Evolutionary conservation across 768 basidiomycete genomes (phyloP).

Genomic region (Mycena latifolia): DNA sequence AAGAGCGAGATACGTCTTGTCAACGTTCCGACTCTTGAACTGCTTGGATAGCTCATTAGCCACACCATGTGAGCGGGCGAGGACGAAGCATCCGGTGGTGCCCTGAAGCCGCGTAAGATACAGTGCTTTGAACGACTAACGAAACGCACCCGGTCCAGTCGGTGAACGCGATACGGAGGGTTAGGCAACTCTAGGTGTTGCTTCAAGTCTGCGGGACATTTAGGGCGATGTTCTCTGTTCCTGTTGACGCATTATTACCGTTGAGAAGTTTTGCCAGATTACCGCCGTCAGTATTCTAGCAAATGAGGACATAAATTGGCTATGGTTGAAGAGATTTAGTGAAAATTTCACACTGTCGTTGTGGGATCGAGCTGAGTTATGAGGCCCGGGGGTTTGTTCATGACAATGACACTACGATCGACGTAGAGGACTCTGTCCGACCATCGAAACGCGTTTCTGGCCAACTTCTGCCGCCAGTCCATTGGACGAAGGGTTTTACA

Average conservation of each 20-base stretch:
- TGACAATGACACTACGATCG: conserved; percentile 64
- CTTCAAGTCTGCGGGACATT: conserved; percentile 40
- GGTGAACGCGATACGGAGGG: conserved; percentile 67
- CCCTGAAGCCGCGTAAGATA: conserved; percentile 47
- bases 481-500: not conserved
- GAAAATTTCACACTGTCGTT: conserved; percentile 42
- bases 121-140: not conserved
- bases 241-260: conserved; percentile 11
- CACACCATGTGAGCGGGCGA: conserved; percentile 58
- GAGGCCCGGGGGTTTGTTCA: conserved; percentile 73
- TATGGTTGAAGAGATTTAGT: conserved; percentile 51
- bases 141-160: conserved; percentile 70
- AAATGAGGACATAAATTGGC: conserved; percentile 35
- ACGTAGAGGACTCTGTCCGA: conserved; percentile 55
- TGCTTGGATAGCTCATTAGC: conserved; percentile 69
- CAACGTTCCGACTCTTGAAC: conserved; percentile 59
- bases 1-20: conserved; percentile 75
- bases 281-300: conserved; percentile 27
- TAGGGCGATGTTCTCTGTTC: not conserved
- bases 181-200: conserved; percentile 45
- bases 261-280: conserved; percentile 19
- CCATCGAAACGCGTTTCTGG: conserved; percentile 22
- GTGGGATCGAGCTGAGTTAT: conserved; percentile 60
- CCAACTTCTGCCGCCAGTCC: conserved; percentile 22
- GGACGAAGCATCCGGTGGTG: conserved; percentile 73